Percentiles rank a stretch among this genome's conserved stretches.
phyloP scores from a whole-genome alignment of 441 rosid genomes.

The Syzygium syzygioides region DNA sequence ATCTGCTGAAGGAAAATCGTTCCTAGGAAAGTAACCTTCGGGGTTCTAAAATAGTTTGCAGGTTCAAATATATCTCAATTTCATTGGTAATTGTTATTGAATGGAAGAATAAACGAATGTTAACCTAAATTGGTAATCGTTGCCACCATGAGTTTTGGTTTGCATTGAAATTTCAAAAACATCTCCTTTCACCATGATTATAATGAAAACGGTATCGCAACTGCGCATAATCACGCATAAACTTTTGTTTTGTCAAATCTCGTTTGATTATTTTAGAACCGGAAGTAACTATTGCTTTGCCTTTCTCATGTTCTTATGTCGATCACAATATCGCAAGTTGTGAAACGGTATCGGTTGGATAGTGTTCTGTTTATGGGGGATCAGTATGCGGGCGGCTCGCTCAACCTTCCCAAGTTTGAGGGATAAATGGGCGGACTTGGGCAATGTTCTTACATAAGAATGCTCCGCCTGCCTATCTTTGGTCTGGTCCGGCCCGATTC shows the following conservation, averaged over 20 bases:
- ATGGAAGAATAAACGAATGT: accelerated
- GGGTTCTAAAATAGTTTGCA: background rate
- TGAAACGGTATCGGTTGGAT: accelerated
- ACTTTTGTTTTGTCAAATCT: background rate
- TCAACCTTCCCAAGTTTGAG: too few relatives aligned
- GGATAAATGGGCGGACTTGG: background rate
- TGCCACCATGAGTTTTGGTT: background rate
- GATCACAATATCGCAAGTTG: accelerated
- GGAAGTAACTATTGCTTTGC: accelerated
- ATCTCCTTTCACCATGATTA: accelerated
- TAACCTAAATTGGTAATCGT: background rate
- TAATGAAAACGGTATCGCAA: accelerated
- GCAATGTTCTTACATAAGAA: background rate
- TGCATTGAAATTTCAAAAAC: background rate
- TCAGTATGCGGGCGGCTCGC: accelerated
- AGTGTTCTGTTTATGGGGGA: background rate
- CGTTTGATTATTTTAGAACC: background rate
- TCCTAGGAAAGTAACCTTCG: background rate
- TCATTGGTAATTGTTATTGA: accelerated
- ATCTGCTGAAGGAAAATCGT: background rate
- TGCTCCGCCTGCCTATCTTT: too few relatives aligned
- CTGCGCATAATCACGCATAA: background rate
- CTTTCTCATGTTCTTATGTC: background rate
- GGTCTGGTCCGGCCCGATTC: too few relatives aligned
- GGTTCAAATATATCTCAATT: background rate